Percentiles rank a stretch among this genome's conserved stretches.
These are phyloP conservation scores for Xylaria acuta DNA, from an alignment of 495 filamentous ascomycete species.

Conservation along the genomic window DNA sequence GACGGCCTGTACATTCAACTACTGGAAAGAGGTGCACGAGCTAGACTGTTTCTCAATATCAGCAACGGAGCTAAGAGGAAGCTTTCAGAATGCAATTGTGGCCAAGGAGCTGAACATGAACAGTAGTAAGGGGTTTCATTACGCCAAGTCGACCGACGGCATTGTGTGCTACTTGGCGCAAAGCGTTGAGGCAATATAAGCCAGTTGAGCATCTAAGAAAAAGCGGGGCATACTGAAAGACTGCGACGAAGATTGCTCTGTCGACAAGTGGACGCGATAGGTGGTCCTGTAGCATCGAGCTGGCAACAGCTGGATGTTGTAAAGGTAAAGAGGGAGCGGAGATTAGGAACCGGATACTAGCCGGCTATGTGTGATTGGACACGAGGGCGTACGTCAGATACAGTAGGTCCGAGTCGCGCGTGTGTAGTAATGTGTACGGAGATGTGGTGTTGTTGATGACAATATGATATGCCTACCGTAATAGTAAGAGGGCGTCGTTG, in stretches of 20 bases:
- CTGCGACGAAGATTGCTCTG: conserved; percentile 13
- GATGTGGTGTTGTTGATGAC: conserved; percentile 9
- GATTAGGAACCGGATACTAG: neutral
- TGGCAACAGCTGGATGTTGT: neutral
- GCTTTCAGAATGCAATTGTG: neutral
- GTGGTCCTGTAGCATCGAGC: neutral
- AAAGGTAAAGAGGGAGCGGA: neutral
- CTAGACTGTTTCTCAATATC: neutral
- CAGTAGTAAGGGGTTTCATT: neutral
- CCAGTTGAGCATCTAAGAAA: conserved; percentile 14
- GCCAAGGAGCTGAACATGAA: neutral
- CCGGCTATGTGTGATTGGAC: neutral
- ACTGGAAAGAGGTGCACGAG: neutral
- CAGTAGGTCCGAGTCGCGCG: neutral
- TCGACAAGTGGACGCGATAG: conserved; percentile 7
- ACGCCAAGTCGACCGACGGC: neutral
- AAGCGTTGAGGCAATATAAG: conserved; percentile 17
- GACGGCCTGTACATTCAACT: conserved; percentile 1
- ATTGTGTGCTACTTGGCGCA: neutral
- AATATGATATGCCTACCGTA: conserved; percentile 8
- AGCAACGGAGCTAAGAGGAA: neutral
- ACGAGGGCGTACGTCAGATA: neutral
- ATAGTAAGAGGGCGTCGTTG: conserved; percentile 1
- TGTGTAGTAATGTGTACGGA: conserved; percentile 8
- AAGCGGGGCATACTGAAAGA: conserved; percentile 22